Percentiles rank a stretch among this genome's conserved stretches.
Conservation (phyloP, 2,329 filamentous ascomycete genomes). For the Talaromyces sp. region DNA sequence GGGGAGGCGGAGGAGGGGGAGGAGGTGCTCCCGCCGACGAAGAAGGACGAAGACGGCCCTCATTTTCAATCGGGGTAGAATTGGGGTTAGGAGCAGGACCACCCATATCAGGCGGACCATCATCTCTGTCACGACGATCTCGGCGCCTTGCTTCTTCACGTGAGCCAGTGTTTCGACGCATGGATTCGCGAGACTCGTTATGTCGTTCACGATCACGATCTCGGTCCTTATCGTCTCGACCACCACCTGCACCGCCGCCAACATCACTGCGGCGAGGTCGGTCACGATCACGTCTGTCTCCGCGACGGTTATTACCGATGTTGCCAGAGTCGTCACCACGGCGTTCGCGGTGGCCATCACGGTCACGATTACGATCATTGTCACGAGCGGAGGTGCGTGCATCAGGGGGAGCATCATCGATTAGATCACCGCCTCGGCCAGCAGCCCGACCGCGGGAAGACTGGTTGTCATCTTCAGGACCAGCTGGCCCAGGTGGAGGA, state of each 20-base stretch:
- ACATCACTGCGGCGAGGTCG: slow-evolving; percentile 38
- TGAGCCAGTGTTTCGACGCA: slow-evolving; percentile 34
- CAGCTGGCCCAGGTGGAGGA: slow-evolving; percentile 35
- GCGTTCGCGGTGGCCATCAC: slow-evolving; percentile 36
- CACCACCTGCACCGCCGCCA: slow-evolving; percentile 17
- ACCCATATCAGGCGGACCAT: slow-evolving; percentile 26
- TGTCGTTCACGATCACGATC: slow-evolving; percentile 26
- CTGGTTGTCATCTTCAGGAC: slow-evolving; percentile 30
- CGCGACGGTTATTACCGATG: slow-evolving; percentile 34
- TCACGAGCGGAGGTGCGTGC: slow-evolving; percentile 34
- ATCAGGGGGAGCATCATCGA: slow-evolving; percentile 40
- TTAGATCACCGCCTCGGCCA: slow-evolving; percentile 36
- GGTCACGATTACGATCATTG: slow-evolving; percentile 32
- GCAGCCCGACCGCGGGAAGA: slow-evolving; percentile 31
- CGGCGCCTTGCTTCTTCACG: slow-evolving; percentile 41
- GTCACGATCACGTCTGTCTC: slow-evolving; percentile 42
- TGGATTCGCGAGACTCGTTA: slow-evolving; percentile 33
- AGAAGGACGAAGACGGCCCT: slow-evolving; percentile 38
- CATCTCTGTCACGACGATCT: slow-evolving; percentile 40
- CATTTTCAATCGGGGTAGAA: slow-evolving; percentile 27
- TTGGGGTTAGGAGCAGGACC: slow-evolving; percentile 11
- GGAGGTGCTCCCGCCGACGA: slow-evolving; percentile 35
- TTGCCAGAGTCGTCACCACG: slow-evolving; percentile 32
- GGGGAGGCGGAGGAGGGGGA: slow-evolving; percentile 34
- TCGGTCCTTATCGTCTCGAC: slow-evolving; percentile 25